Evolutionary conservation across 2,329 filamentous ascomycete genomes (phyloP), one percentile per base, ranked within the genome.

Genomic region (Pleomassaria siparia): DNA sequence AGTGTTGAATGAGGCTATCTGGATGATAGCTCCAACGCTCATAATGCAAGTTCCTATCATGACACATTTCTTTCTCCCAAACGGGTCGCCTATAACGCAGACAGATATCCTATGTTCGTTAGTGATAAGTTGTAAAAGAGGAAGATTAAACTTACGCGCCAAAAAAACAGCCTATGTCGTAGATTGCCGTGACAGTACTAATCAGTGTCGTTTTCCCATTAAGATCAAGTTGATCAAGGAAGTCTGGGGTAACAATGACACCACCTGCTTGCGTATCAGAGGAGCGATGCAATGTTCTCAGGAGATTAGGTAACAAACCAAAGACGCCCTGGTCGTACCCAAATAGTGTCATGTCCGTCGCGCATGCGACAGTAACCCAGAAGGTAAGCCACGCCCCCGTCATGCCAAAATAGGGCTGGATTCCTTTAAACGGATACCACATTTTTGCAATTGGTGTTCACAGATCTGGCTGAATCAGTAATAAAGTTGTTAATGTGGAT

Each of bases 101-200:
- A 40, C 37, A 4, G 21, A 40, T 26, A 25, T 26, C 8, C 35
- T 37, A 7, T 20, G 35, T 8, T n/a, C 29, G 15, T 6, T 37
- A n/a, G n/a, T 20, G 5, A 10, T 37, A 8, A 37, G n/a, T 18
- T 37, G n/a, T 37, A 37, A 18, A n/a, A 76, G 12, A 59, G 73
- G 2, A 74, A 55, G 24, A 80, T 66, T 28, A 8, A 2, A 15
- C 29, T 32, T n/a, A 32, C 29, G 74, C 80, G 13, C 82, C 82
- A 35, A 83, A 66, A 62, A 84, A 83, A 59, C 81, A 84, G 8
- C 81, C 81, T 25, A 84, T 72, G 52, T 83, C 79, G 60, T 83
- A 83, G 44, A 82, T 77, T 2, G 80, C 80, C 1, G 78, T 80
- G 10, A 82, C 77, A 0, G 78, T 80, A n/a, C 69, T 60, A 53